These are phyloP conservation scores for Clavaria fumosa DNA, from an alignment of 768 basidiomycete genomes.

Conservation along the genomic window DNA sequence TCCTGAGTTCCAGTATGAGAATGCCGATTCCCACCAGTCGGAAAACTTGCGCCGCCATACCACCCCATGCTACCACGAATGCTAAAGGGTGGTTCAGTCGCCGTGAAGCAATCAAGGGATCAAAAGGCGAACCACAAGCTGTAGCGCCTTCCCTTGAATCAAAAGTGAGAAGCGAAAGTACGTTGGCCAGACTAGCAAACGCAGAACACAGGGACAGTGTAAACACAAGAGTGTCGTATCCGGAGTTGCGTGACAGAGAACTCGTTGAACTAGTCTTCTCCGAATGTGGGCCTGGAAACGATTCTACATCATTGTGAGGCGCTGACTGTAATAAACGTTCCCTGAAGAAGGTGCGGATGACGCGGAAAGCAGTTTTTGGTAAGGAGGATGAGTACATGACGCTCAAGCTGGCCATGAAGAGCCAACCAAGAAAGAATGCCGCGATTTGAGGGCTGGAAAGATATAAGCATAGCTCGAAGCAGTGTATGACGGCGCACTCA, in stretches of 20 bases:
- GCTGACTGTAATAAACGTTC: background rate
- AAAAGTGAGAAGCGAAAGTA: constrained; percentile 19
- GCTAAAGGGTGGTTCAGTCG: constrained; percentile 15
- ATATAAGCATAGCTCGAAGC: too few relatives aligned
- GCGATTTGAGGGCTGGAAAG: background rate
- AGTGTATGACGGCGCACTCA: too few relatives aligned
- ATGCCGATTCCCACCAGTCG: constrained; percentile 26
- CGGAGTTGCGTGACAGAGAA: constrained; percentile 10
- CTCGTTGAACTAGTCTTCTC: too few relatives aligned
- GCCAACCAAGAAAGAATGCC: background rate
- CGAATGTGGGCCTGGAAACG: background rate
- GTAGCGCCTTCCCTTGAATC: constrained; percentile 8
- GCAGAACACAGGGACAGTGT: constrained; percentile 18
- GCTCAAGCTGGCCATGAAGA: constrained; percentile 9
- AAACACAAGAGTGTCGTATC: constrained; percentile 9
- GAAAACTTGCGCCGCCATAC: constrained; percentile 23
- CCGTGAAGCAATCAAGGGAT: background rate
- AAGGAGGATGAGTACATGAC: constrained; percentile 10
- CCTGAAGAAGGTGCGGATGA: background rate
- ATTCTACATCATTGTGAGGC: background rate
- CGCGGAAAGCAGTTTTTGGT: constrained; percentile 9
- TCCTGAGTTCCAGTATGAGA: constrained; percentile 21
- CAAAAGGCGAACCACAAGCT: constrained; percentile 10
- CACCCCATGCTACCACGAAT: constrained; percentile 31
- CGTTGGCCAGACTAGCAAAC: constrained; percentile 18